Evolutionary conservation across 2,329 filamentous ascomycete genomes (phyloP), one percentile per base, ranked within the genome.

Genomic region (Didymella arachidicola): DNA sequence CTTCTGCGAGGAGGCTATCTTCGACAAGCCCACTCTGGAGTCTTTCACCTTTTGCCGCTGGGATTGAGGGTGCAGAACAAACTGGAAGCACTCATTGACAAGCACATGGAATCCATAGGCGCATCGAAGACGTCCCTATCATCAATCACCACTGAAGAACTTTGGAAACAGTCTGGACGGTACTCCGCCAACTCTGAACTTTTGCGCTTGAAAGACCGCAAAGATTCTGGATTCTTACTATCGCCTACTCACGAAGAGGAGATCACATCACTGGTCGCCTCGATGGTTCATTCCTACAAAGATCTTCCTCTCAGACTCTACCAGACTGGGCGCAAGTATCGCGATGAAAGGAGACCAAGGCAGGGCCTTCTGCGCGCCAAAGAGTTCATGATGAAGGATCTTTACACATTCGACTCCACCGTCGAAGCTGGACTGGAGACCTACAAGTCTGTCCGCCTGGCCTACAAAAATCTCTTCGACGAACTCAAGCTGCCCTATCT

Each of bases 331-430:
- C 86, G 94, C 45, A 99, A 99, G 77, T 99, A 98, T 72, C 87
- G 95, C 47, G 95, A 99, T 79, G 95, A 99, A 78, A 85, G 89
- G 56, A 86, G 95, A 26, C 95, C 95, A 19, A 86, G 95, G 30
- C 91, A 96, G 68, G 95, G 95, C 12, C 82, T 99, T 2, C 81
- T 99, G 8, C 88, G 95, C 10, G 90, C 92, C 0, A 88, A 93
- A 61, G 95, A 99, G 72, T 99, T 99, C 70, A 79, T 92, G 67
- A 99, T 99, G 95, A 99, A 99, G 77, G 95, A 99, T 76, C 84
- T 99, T 1, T 99, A 99, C 75, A 97, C 93, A 0, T 99, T 99
- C 72, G 95, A 99, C 72, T 79, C 83, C 34, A 89, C 84, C 4
- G 74, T 82, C 0, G 79, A 85, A 26, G 80, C 85, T n/a, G 94